Percentiles rank a stretch among this genome's conserved stretches.
phyloP scores from a whole-genome alignment of 129 eudicot genomes.

The Mikania micrantha region DNA sequence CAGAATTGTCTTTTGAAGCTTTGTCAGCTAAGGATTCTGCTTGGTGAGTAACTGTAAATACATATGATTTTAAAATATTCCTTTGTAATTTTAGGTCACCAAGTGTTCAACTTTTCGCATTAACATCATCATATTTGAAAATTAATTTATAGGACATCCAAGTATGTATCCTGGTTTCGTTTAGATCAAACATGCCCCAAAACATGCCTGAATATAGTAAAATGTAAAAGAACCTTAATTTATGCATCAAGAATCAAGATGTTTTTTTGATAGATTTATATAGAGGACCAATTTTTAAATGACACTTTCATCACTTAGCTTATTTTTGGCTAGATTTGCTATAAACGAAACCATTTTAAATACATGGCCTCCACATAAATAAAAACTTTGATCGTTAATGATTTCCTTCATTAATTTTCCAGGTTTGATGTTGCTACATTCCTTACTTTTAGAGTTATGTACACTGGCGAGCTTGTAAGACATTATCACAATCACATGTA shows the following conservation, averaged over 20 bases:
- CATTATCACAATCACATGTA: not conserved
- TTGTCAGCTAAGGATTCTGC: slow-evolving; percentile 69
- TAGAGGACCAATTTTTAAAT: not conserved
- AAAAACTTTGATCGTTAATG: not conserved
- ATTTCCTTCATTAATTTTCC: slow-evolving; percentile 15
- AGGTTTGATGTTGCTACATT: slow-evolving; percentile 89
- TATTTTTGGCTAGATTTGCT: not conserved
- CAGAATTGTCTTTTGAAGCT: slow-evolving; percentile 78
- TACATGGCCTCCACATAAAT: not conserved
- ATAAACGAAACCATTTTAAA: not conserved
- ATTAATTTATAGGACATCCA: not conserved
- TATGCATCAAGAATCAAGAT: not conserved
- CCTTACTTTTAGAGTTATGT: slow-evolving; percentile 53
- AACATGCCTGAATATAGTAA: not conserved
- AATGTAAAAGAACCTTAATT: not conserved
- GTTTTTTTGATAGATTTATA: not conserved
- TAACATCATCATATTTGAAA: not conserved
- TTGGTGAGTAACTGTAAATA: slow-evolving; percentile 55
- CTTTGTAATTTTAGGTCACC: not conserved
- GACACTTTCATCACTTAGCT: not conserved
- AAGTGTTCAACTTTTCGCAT: not conserved
- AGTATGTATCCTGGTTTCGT: not conserved
- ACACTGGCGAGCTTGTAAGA: slow-evolving; percentile 76
- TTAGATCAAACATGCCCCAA: not conserved
- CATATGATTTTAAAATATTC: not conserved